Base-by-base conservation (phyloP, 345 rosid genomes). In the Eucalyptus urophylla region DNA sequence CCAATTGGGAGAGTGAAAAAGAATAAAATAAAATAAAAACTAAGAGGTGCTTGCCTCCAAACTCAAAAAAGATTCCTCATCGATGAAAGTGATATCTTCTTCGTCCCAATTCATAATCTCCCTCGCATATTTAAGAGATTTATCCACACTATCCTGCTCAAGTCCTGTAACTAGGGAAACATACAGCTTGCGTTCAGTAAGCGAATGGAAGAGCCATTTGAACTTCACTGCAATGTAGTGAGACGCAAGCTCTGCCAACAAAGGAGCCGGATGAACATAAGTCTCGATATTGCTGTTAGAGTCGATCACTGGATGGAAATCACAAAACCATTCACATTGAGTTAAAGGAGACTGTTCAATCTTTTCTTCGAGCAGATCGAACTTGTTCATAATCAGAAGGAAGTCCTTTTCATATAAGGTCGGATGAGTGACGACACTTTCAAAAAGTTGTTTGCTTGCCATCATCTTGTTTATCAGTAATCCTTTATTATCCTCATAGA, bases 251-350 rank as follows among this genome's bases (percentile, higher is more conserved):
- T 92, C 94, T 60, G 96, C 97, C 93, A 95, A 76, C 6, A 97
- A 43, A 69, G 96, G 90, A 91, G 88, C 90, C 11, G 80, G 90
- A 40, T 87, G 90, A 80, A 93, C 92, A 25, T 67, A 83, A 19
- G 49, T 89, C 89, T 83, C 88, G 86, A 56, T 56, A 22, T 86
- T 89, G 85, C 89, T 90, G 90, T 92, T 90, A 40, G 89, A 90
- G 91, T 94, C 91, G 86, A 94, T 92, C 90, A 95, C 92, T 1
- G 99, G 99, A 76, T 92, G 56, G 93, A 93, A 97, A 92, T 96
- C 97, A 6, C 89, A 62, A 83, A 97, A 97, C 99, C 99, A 97
- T 92, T 97, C 98, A 14, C 99, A 97, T 27, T 65, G 93, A 87
- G 89, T 91, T 43, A 97, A 92, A 87, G 98, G 95, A 89, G 89